These are phyloP conservation scores for Candida freyschussii DNA, from an alignment of 1,139 yeast genomes.

Conservation along the genomic window DNA sequence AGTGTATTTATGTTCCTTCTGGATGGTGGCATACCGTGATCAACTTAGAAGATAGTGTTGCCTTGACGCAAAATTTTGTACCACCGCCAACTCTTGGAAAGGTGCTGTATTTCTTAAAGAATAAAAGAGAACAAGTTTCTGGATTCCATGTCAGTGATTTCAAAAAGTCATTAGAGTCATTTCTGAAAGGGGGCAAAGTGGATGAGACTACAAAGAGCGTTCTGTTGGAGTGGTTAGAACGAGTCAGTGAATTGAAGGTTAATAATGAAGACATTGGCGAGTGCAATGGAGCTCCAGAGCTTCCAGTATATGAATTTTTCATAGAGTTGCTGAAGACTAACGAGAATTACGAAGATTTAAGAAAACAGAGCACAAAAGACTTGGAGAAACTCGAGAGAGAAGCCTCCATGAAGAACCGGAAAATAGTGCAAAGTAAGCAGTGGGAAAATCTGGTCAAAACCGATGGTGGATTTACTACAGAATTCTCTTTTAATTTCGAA, in stretches of 20 bases:
- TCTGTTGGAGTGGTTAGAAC: constrained; percentile 25
- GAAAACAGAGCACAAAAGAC: constrained; percentile 33
- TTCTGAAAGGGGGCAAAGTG: constrained; percentile 20
- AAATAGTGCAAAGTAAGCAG: constrained; percentile 23
- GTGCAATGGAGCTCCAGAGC: constrained; percentile 28
- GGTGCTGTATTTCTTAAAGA: constrained; percentile 63
- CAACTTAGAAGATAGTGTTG: constrained; percentile 72
- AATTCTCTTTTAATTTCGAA: constrained; percentile 24
- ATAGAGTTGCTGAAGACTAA: constrained; percentile 37
- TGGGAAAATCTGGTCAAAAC: constrained; percentile 28
- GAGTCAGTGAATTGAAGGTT: constrained; percentile 20
- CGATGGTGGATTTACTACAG: constrained; percentile 2
- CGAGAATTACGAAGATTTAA: constrained; percentile 28
- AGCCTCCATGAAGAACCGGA: constrained; percentile 25
- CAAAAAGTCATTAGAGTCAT: constrained; percentile 33
- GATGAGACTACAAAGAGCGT: constrained; percentile 18
- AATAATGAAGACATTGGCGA: constrained; percentile 40
- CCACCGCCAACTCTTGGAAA: constrained; percentile 55
- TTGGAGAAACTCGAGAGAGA: constrained; percentile 30
- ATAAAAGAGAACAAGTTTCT: constrained; percentile 65
- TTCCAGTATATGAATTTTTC: constrained; percentile 60
- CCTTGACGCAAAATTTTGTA: constrained; percentile 84
- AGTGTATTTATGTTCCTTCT: constrained; percentile 82
- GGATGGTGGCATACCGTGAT: constrained; percentile 98
- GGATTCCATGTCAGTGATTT: constrained; percentile 67